Evolutionary conservation across 148 eudicot species (phyloP).

Genomic region (Camellia japonica): DNA sequence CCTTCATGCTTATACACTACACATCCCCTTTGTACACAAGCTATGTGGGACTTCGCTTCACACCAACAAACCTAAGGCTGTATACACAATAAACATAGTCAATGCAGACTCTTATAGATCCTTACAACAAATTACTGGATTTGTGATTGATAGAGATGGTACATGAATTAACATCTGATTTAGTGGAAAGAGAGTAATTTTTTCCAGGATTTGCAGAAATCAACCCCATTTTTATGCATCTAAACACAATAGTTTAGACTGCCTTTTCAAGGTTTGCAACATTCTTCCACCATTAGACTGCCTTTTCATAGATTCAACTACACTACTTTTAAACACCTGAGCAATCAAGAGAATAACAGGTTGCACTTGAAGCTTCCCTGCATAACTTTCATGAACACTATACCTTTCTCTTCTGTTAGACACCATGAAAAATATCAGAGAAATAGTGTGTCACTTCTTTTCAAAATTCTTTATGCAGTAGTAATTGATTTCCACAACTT

Average conservation of each 20-base stretch:
- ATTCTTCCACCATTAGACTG: background rate
- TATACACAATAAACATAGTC: background rate
- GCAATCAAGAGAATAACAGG: background rate
- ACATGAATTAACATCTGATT: background rate
- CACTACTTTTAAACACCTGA: background rate
- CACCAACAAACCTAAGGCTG: background rate
- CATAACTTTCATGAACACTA: background rate
- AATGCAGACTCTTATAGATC: background rate
- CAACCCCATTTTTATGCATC: background rate
- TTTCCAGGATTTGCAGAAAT: background rate
- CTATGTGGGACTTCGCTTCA: too few relatives aligned
- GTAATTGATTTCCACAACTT: too few relatives aligned
- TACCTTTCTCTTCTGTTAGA: background rate
- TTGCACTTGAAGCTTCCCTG: background rate
- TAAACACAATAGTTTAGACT: background rate
- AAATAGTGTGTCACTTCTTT: too few relatives aligned
- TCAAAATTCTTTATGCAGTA: too few relatives aligned
- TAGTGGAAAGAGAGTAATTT: background rate
- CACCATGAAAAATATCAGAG: background rate
- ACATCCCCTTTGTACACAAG: too few relatives aligned
- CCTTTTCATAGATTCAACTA: background rate
- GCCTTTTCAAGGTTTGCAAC: background rate
- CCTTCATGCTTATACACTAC: too few relatives aligned
- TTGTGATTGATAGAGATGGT: constrained; percentile 2
- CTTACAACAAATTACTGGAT: constrained; percentile 1